Base-by-base conservation (phyloP, 106 monocot species). In the Platanthera zijinensis region DNA sequence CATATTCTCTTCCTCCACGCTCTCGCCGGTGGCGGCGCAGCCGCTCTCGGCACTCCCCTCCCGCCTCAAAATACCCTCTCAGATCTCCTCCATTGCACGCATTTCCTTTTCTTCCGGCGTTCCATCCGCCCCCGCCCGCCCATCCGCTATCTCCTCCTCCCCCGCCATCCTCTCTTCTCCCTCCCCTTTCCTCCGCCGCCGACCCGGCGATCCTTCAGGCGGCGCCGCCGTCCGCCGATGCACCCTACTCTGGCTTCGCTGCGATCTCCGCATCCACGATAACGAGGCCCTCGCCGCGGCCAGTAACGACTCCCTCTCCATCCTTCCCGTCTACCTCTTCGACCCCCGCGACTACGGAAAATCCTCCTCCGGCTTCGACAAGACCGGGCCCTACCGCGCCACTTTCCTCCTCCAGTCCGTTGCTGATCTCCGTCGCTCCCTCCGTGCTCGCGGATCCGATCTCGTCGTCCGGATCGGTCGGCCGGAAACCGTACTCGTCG, bases 211-310 rank as follows among this genome's bases (percentile, higher is more conserved):
- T 45, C 88, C 91, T 51, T 78, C 88, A 75, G 28, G 69, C 49
- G 71, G 78, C 56, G 86, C 80, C 64, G 89, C 85, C 73, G 83
- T 48, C 56, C 89, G 97, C 45, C 81, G 94, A 69, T 90, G 92
- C 81, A 69, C 94, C 70, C 61, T 99, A 62, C 82, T 99, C 17
- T 99, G 94, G 92, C 84, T 99, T 80, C 91, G 97, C 77, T 77
- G 85, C 71, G 97, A 99, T 89, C 94, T 99, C 71, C 89, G 97
- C 77, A 71, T 94, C 77, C 94, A 94, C 73, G 97, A 99, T 81
- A 83, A 99, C 85, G 91, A 99, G 72, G 84, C 92, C 72, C 89
- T 99, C 59, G 39, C 89, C 66, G 46, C 80, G 10, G 94, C 94
- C 75, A 74, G 70, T 71, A 57, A 74, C 71, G 91, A 88, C 32